Evolutionary conservation across 345 rosid species (phyloP).

Genomic region (Syzygium oleosum): DNA sequence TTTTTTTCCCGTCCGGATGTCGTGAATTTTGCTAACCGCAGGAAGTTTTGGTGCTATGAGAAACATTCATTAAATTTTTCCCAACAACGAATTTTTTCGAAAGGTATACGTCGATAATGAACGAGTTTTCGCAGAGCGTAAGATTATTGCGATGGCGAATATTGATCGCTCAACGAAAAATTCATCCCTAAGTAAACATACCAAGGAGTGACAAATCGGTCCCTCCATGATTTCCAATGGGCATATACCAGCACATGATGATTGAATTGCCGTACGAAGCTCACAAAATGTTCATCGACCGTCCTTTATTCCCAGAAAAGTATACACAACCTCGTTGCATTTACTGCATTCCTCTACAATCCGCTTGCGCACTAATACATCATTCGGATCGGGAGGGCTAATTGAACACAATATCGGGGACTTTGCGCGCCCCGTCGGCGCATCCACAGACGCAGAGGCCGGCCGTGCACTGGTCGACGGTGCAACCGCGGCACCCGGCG

Average conservation of each 20-base stretch:
- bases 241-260: too few species aligned
- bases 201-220: background rate
- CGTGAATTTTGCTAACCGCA: background rate
- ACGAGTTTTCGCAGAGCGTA: too few species aligned
- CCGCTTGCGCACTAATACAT: background rate
- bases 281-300: background rate
- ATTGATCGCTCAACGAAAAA: background rate
- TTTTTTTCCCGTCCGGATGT: background rate
- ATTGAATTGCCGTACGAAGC: too few species aligned
- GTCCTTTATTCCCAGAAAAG: background rate
- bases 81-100: too few species aligned
- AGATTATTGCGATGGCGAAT: background rate
- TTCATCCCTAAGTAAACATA: background rate
- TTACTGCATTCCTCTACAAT: background rate
- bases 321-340: background rate
- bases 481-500: background rate
- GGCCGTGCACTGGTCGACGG: background rate
- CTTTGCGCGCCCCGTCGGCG: background rate
- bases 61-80: too few species aligned
- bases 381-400: too few species aligned
- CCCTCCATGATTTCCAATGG: background rate
- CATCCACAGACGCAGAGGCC: background rate
- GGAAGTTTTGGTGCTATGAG: background rate
- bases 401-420: background rate
- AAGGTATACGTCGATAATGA: too few species aligned